Percentiles rank a stretch among this genome's conserved stretches.
Conservation (phyloP, 2,329 filamentous ascomycete species). For the Cladophialophora bantiana region DNA sequence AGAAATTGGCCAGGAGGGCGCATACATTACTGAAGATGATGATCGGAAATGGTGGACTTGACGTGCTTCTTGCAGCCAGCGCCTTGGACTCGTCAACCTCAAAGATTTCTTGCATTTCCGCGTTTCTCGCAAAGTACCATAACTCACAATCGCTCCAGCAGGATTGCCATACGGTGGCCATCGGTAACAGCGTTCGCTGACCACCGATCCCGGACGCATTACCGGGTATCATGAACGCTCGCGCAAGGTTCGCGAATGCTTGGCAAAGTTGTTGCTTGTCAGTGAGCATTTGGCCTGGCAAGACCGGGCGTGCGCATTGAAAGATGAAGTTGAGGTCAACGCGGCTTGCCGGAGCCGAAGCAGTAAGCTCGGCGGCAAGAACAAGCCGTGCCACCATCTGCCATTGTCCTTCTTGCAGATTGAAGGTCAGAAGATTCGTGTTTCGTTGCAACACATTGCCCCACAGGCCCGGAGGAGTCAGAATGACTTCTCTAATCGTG, state of each 20-base stretch:
- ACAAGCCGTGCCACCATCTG: constrained; percentile 7
- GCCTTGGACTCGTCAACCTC: constrained; percentile 1
- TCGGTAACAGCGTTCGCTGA: not conserved
- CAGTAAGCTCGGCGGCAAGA: constrained; percentile 8
- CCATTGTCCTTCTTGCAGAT: constrained; percentile 9
- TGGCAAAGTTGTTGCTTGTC: constrained; percentile 17
- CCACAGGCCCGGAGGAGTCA: not conserved
- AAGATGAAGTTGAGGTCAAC: constrained; percentile 10
- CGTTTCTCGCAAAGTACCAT: constrained; percentile 15
- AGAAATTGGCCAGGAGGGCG: constrained; percentile 17
- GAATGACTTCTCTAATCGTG: not conserved
- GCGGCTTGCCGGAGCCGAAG: not conserved
- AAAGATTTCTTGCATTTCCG: constrained; percentile 19
- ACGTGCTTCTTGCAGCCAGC: too few relatives aligned
- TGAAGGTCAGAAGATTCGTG: not conserved
- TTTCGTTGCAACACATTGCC: not conserved
- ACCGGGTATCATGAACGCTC: constrained; percentile 1
- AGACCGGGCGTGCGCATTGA: constrained; percentile 3
- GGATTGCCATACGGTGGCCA: constrained; percentile 11
- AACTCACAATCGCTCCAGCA: constrained; percentile 18
- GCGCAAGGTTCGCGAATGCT: constrained; percentile 8
- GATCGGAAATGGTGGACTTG: constrained; percentile 1
- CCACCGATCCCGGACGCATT: not conserved
- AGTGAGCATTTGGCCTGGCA: constrained; percentile 4
- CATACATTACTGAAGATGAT: constrained; percentile 24